phyloP scores from a whole-genome alignment of 2,329 filamentous ascomycete species.

The Curvularia verruculosa region DNA sequence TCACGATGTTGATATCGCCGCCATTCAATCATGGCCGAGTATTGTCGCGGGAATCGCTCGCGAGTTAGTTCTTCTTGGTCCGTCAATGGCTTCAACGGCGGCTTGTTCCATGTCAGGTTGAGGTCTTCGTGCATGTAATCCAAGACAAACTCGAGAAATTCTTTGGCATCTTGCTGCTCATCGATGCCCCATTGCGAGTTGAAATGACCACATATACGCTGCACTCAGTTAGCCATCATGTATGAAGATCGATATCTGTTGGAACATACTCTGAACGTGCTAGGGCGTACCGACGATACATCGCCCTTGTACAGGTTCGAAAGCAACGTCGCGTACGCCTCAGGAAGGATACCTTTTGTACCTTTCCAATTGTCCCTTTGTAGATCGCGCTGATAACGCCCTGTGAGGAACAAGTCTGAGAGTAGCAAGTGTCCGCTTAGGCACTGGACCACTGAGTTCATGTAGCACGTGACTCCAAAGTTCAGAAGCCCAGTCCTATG shows the following conservation, averaged over 20 bases:
- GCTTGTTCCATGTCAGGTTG: constrained; percentile 68
- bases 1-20: constrained; percentile 70
- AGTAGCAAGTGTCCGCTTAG: constrained; percentile 72
- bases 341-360: constrained; percentile 67
- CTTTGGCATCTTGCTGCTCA: constrained; percentile 87
- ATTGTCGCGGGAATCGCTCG: constrained; percentile 65
- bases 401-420: constrained; percentile 69
- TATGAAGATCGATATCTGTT: background rate
- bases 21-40: constrained; percentile 79
- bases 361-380: constrained; percentile 68
- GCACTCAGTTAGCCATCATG: constrained; percentile 22
- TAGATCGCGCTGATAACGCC: constrained; percentile 65
- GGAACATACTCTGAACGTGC: constrained; percentile 52
- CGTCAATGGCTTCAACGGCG: constrained; percentile 63
- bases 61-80: constrained; percentile 65
- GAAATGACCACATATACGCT: constrained; percentile 67
- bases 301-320: constrained; percentile 68
- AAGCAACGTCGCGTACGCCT: constrained; percentile 66
- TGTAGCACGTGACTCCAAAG: constrained; percentile 84
- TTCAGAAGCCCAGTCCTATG: constrained; percentile 79
- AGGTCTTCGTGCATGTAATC: constrained; percentile 86
- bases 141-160: constrained; percentile 84
- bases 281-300: constrained; percentile 53
- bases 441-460: constrained; percentile 88
- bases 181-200: constrained; percentile 73